Base-by-base conservation (phyloP, 2,329 filamentous ascomycete species). In the Xylariaceae sp. region DNA sequence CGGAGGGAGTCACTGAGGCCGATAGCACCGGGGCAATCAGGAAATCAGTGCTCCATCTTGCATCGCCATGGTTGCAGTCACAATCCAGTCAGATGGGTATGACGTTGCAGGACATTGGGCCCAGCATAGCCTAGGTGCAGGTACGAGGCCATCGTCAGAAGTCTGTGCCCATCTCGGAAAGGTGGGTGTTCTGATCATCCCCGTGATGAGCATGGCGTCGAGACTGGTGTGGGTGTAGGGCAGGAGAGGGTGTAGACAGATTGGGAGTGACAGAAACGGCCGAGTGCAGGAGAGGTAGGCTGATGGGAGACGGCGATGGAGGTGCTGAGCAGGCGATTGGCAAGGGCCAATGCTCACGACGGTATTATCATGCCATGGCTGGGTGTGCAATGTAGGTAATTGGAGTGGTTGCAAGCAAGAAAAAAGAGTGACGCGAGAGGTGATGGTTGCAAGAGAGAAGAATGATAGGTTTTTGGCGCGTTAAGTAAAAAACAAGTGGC, bases 81-180 rank as follows among this genome's bases (percentile, higher is more conserved):
- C 39, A 61, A 62, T 56, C 59, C 62, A 56, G 59, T 58, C 54
- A 42, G 52, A 48, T 55, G 57, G 62, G 53, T 57, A 54, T 49
- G 56, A 62, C 57, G 59, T 62, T 62, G 57, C 59, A 64, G 53
- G 55, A 47, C 59, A 62, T 62, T 55, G 60, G 49, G 55, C 34
- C 50, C 48, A 45, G 52, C 49, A 58, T 50, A 15, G 44, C 55
- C 35, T 50, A 58, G 53, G 60, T 57, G 60, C 62, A 62, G 60
- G 60, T 62, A 60, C 60, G 62, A 57, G 59, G 57, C 62, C 47
- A 51, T 48, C 23, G 56, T 59, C 39, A 49, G 45, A 61, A 30
- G 39, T 11, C 13, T 15, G 39, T 44, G 30, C 23, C 30, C 50
- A 37, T 13, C 23, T 50, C 3, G 49, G 23, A 51, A 51, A n/a